Percentiles rank a stretch among this genome's conserved stretches.
Evolutionary conservation across 1,284 basidiomycete genomes (phyloP).

Genomic region (Malassezia vespertilionis): DNA sequence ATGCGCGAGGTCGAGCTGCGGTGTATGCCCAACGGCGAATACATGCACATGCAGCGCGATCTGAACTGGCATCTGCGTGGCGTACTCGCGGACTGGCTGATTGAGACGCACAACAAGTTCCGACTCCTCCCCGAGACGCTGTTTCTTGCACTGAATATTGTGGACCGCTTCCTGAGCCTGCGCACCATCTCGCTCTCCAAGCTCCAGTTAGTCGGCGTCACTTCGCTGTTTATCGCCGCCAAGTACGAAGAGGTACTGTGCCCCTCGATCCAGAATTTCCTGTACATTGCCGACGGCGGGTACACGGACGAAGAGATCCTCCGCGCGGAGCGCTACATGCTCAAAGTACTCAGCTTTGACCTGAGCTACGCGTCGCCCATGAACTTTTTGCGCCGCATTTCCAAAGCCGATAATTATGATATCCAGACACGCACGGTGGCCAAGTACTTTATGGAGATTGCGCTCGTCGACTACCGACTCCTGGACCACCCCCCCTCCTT

Average conservation of each 20-base stretch:
- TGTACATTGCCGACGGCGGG: constrained; percentile 49
- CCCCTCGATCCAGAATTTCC: constrained; percentile 75
- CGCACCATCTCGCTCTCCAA: constrained; percentile 83
- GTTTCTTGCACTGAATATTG: constrained; percentile 85
- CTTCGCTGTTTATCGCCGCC: constrained; percentile 81
- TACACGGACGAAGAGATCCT: constrained; percentile 44
- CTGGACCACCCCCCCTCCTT: constrained; percentile 70
- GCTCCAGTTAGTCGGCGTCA: constrained; percentile 86
- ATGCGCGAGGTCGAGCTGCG: constrained; percentile 60
- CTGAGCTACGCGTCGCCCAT: constrained; percentile 85
- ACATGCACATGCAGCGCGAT: constrained; percentile 41
- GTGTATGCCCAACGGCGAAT: constrained; percentile 43
- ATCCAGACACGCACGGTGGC: constrained; percentile 78
- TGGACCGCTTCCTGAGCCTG: constrained; percentile 87
- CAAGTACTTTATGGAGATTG: constrained; percentile 71
- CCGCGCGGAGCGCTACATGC: constrained; percentile 74
- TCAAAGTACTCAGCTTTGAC: constrained; percentile 84
- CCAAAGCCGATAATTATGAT: constrained; percentile 52
- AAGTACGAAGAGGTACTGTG: constrained; percentile 95
- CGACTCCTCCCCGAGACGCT: constrained; percentile 87
- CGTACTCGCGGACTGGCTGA: constrained; percentile 90
- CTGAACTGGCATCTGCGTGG: constrained; percentile 54
- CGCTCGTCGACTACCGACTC: constrained; percentile 73
- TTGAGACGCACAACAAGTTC: constrained; percentile 90
- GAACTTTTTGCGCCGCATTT: constrained; percentile 68